Evolutionary conservation across 768 basidiomycete species (phyloP).

Genomic region (Trametes sanguinea): DNA sequence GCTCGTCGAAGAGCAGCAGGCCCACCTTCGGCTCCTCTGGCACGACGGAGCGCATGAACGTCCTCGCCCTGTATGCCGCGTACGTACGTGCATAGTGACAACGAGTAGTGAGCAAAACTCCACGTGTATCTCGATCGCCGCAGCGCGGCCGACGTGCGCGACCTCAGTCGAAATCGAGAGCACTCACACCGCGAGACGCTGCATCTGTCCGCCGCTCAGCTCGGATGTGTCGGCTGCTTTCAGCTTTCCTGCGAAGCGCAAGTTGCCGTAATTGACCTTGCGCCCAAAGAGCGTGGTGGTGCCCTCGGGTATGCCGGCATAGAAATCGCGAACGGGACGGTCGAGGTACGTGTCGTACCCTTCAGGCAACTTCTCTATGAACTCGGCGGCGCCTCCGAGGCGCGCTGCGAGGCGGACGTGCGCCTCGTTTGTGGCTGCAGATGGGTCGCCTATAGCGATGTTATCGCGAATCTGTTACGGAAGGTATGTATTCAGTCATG

Average conservation of each 20-base stretch:
- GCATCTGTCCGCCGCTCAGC: conserved; percentile 29
- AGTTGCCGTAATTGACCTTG: conserved; percentile 49
- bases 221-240: conserved; percentile 63
- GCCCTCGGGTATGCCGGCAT: conserved; percentile 64
- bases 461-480: conserved; percentile 67
- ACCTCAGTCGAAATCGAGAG: neutral
- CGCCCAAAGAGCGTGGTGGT: conserved; percentile 61
- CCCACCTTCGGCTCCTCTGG: conserved; percentile 30
- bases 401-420: conserved; percentile 64
- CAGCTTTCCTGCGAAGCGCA: conserved; percentile 51
- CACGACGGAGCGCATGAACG: conserved; percentile 34
- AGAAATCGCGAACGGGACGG: conserved; percentile 71
- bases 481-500: too few relatives aligned
- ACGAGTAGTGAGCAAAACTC: too few relatives aligned
- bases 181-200: conserved; percentile 26
- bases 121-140: too few relatives aligned
- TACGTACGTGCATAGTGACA: too few relatives aligned
- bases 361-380: conserved; percentile 65
- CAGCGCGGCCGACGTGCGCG: too few relatives aligned
- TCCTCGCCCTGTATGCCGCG: conserved; percentile 24
- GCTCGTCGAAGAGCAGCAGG: conserved; percentile 32
- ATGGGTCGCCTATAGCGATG: conserved; percentile 72
- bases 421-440: conserved; percentile 52
- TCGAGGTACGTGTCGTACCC: conserved; percentile 73
- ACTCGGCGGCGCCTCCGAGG: conserved; percentile 68